Percentiles rank a stretch among this genome's conserved stretches.
These are phyloP conservation scores for Xylaria hypoxylon DNA, from an alignment of 2,329 filamentous ascomycete genomes.

Conservation along the genomic window DNA sequence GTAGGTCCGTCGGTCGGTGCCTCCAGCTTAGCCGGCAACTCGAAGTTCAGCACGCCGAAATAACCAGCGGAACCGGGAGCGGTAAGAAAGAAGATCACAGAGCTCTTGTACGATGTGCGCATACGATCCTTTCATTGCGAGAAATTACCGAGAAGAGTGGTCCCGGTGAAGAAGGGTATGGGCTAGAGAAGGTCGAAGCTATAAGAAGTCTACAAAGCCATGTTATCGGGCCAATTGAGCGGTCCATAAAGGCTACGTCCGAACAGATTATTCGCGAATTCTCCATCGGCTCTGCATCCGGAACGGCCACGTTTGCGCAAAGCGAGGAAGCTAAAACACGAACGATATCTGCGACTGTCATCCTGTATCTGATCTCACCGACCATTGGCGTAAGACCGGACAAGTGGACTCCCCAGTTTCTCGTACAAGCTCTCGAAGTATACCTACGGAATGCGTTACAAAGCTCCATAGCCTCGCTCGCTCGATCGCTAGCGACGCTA, in stretches of 20 bases:
- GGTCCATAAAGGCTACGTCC: slow-evolving; percentile 76
- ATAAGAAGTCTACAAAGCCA: slow-evolving; percentile 77
- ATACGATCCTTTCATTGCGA: slow-evolving; percentile 80
- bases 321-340: slow-evolving; percentile 80
- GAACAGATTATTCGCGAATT: slow-evolving; percentile 88
- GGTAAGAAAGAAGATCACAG: slow-evolving; percentile 76
- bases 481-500: slow-evolving; percentile 80
- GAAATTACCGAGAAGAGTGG: slow-evolving; percentile 76
- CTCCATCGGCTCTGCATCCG: slow-evolving; percentile 70
- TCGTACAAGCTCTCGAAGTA: slow-evolving; percentile 80
- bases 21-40: slow-evolving; percentile 86
- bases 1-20: slow-evolving; percentile 80
- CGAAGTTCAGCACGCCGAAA: slow-evolving; percentile 84
- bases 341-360: slow-evolving; percentile 77
- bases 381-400: slow-evolving; percentile 64
- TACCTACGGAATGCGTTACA: slow-evolving; percentile 87
- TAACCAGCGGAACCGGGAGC: slow-evolving; percentile 58
- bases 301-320: slow-evolving; percentile 69
- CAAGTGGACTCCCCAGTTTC: slow-evolving; percentile 73
- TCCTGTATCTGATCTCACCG: slow-evolving; percentile 86
- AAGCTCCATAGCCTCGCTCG: slow-evolving; percentile 78
- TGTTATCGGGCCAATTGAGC: slow-evolving; percentile 78
- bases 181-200: slow-evolving; percentile 78
- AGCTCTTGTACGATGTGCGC: slow-evolving; percentile 83
- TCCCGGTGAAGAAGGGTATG: slow-evolving; percentile 79